These are phyloP conservation scores for Strigomonas culicis DNA, from an alignment of 208 protist species.

Conservation along the genomic window DNA sequence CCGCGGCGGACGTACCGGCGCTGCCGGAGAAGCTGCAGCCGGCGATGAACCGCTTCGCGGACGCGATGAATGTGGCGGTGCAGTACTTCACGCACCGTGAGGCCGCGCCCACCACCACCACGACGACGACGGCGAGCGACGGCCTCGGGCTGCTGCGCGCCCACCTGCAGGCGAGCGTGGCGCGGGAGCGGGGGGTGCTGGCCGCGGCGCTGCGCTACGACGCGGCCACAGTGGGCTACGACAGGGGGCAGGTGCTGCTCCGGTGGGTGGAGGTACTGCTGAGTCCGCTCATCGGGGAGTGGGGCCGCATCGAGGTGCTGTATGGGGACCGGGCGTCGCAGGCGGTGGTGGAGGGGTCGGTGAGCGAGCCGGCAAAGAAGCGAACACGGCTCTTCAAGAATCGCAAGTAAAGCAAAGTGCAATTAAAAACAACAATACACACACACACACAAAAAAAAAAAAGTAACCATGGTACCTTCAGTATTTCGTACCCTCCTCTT, in stretches of 20 bases:
- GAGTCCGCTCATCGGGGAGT: slow-evolving; percentile 54
- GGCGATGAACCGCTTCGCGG: slow-evolving; percentile 58
- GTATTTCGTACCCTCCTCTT: too few relatives aligned
- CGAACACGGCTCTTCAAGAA: slow-evolving; percentile 68
- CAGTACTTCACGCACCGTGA: slow-evolving; percentile 20
- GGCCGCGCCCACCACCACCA: slow-evolving; percentile 21
- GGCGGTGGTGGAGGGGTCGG: slow-evolving; percentile 34
- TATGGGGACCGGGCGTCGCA: slow-evolving; percentile 39
- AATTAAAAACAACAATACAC: not conserved
- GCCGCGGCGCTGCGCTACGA: not conserved
- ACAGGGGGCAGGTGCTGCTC: slow-evolving; percentile 40
- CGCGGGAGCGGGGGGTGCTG: not conserved
- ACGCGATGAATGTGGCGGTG: slow-evolving; percentile 64
- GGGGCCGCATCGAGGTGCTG: slow-evolving; percentile 67
- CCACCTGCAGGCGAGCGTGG: not conserved
- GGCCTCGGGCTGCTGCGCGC: slow-evolving; percentile 6
- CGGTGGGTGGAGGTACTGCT: slow-evolving; percentile 68
- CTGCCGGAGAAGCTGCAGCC: slow-evolving; percentile 46
- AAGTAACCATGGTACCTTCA: not conserved
- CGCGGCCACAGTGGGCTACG: slow-evolving; percentile 26
- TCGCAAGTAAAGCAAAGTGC: slow-evolving; percentile 12
- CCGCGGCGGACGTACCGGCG: slow-evolving; percentile 24
- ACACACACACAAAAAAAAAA: not conserved
- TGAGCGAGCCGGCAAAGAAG: slow-evolving; percentile 43
- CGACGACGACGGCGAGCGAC: not conserved